These are phyloP conservation scores for Scheffersomyces spartinae DNA, from an alignment of 805 yeast species.

Conservation along the genomic window DNA sequence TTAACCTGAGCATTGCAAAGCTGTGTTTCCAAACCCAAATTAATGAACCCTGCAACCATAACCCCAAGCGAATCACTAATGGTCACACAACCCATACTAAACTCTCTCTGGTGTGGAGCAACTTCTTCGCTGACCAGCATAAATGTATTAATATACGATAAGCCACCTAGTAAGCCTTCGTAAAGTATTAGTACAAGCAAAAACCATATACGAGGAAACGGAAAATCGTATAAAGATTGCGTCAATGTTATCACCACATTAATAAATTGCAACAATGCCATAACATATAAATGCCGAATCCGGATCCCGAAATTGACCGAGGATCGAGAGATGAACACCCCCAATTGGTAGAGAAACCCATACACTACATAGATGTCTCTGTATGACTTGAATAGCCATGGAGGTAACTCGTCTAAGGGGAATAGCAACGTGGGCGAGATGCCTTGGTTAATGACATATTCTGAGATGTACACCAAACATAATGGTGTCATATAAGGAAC, in stretches of 20 bases:
- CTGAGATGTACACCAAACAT: slow-evolving; percentile 72
- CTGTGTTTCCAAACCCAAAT: slow-evolving; percentile 60
- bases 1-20: slow-evolving; percentile 63
- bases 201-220: slow-evolving; percentile 49
- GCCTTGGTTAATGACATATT: slow-evolving; percentile 86
- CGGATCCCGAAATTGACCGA: slow-evolving; percentile 57
- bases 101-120: slow-evolving; percentile 48
- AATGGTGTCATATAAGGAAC: slow-evolving; percentile 76
- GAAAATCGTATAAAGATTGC: slow-evolving; percentile 53
- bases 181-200: slow-evolving; percentile 59
- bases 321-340: slow-evolving; percentile 86
- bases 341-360: slow-evolving; percentile 82
- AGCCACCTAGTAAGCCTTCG: slow-evolving; percentile 88
- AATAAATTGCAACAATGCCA: slow-evolving; percentile 54
- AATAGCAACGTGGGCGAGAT: slow-evolving; percentile 80
- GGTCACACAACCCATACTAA: slow-evolving; percentile 75
- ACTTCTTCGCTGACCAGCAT: slow-evolving; percentile 54
- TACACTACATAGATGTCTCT: slow-evolving; percentile 88
- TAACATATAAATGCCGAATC: slow-evolving; percentile 43
- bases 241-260: slow-evolving; percentile 47
- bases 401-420: slow-evolving; percentile 57
- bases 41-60: slow-evolving; percentile 67
- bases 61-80: slow-evolving; percentile 81
- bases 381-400: slow-evolving; percentile 42
- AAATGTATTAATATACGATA: slow-evolving; percentile 83